These are phyloP conservation scores for Taphrina deformans DNA, from an alignment of 1,139 yeast species.

Conservation along the genomic window DNA sequence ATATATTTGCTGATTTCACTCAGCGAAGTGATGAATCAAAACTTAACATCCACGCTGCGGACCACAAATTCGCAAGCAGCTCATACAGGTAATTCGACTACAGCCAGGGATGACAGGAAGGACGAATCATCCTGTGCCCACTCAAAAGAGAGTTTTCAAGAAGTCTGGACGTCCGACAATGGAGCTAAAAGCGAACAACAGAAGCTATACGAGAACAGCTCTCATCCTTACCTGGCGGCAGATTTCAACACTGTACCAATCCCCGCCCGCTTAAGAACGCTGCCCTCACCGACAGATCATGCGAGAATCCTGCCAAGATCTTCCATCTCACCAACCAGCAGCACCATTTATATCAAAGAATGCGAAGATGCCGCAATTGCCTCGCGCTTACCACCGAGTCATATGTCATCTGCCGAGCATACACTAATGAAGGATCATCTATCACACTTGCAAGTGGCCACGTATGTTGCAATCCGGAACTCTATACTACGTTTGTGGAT, in stretches of 20 bases:
- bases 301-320: background rate
- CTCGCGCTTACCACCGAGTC: slow-evolving; percentile 48
- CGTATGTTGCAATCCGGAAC: slow-evolving; percentile 50
- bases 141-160: too few relatives aligned
- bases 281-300: background rate
- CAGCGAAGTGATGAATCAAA: too few relatives aligned
- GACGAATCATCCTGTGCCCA: too few relatives aligned
- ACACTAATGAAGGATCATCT: slow-evolving; percentile 45
- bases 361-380: slow-evolving; percentile 49
- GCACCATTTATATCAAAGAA: slow-evolving; percentile 3
- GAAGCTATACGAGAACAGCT: too few relatives aligned
- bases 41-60: too few relatives aligned
- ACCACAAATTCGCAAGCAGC: too few relatives aligned
- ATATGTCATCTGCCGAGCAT: slow-evolving; percentile 47
- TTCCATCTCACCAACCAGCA: slow-evolving; percentile 6
- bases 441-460: slow-evolving; percentile 48
- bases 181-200: too few relatives aligned
- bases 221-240: background rate
- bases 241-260: background rate
- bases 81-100: too few relatives aligned
- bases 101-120: too few relatives aligned
- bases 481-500: slow-evolving; percentile 51
- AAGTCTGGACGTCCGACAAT: too few relatives aligned
- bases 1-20: too few relatives aligned
- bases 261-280: background rate